Conservation (phyloP, 2,329 filamentous ascomycete genomes). For the Penicillium sp. region DNA sequence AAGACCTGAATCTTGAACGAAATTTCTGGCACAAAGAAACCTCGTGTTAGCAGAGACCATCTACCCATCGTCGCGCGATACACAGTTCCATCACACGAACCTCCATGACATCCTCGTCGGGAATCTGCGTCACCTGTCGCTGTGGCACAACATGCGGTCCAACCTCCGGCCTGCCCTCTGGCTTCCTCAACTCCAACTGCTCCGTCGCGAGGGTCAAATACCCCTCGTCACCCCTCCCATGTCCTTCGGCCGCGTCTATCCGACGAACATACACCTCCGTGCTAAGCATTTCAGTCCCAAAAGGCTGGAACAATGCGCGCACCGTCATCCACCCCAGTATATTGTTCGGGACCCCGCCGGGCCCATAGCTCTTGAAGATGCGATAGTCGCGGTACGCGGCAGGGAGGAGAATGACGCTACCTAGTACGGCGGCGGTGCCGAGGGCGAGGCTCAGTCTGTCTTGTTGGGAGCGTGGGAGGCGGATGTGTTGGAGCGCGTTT, state of each 20-base stretch:
- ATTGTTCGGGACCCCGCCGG: conserved; percentile 43
- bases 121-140: conserved; percentile 34
- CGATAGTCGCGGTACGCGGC: conserved; percentile 40
- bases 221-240: conserved; percentile 27
- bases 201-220: conserved; percentile 24
- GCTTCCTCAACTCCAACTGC: conserved; percentile 21
- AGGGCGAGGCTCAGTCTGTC: conserved; percentile 23
- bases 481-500: conserved; percentile 8
- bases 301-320: conserved; percentile 31
- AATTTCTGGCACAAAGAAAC: conserved; percentile 28
- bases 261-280: conserved; percentile 33
- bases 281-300: conserved; percentile 34
- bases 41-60: background rate
- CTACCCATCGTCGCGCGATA: background rate
- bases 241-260: conserved; percentile 29
- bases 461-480: conserved; percentile 16
- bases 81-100: conserved; percentile 18
- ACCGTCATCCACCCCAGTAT: conserved; percentile 40
- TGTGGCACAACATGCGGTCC: conserved; percentile 38
- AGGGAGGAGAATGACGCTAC: conserved; percentile 27
- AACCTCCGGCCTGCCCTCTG: conserved; percentile 27
- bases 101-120: conserved; percentile 29
- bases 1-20: conserved; percentile 23
- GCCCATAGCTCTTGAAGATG: conserved; percentile 42
- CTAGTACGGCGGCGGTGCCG: conserved; percentile 22